These are phyloP conservation scores for Babesia ovata DNA, from an alignment of 169 alveolate species.

Conservation along the genomic window DNA sequence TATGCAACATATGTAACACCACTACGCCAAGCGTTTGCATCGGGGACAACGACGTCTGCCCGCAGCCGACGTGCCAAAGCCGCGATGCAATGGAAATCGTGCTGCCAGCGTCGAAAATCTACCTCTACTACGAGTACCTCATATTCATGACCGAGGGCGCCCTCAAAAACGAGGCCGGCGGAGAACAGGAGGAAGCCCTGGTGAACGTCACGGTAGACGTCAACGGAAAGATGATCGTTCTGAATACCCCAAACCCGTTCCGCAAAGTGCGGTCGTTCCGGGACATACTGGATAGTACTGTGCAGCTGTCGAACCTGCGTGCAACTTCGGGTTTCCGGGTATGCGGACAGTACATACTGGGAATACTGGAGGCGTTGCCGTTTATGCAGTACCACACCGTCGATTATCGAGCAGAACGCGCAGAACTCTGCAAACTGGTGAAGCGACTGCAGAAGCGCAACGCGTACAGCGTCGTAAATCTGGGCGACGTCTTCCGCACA, in stretches of 20 bases:
- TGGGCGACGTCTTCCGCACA: slow-evolving; percentile 41
- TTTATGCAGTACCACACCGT: slow-evolving; percentile 63
- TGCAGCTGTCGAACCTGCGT: slow-evolving; percentile 17
- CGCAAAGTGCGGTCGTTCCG: slow-evolving; percentile 25
- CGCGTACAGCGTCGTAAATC: slow-evolving; percentile 60
- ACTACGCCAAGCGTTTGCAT: slow-evolving; percentile 64
- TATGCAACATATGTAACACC: slow-evolving; percentile 61
- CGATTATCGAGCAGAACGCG: slow-evolving; percentile 62
- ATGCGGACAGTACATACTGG: slow-evolving; percentile 65
- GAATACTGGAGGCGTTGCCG: slow-evolving; percentile 64
- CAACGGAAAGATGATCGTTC: slow-evolving; percentile 56
- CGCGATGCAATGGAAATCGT: slow-evolving; percentile 65
- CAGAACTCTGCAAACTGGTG: slow-evolving; percentile 43
- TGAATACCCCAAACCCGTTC: slow-evolving; percentile 37
- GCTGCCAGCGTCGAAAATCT: slow-evolving; percentile 57
- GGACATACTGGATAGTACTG: slow-evolving; percentile 37
- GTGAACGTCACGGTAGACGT: slow-evolving; percentile 58
- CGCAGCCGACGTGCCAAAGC: slow-evolving; percentile 72
- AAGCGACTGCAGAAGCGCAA: slow-evolving; percentile 54
- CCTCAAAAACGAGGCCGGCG: slow-evolving; percentile 21
- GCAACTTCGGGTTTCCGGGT: slow-evolving; percentile 63
- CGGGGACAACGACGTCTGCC: slow-evolving; percentile 60
- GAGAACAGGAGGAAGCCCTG: slow-evolving; percentile 11
- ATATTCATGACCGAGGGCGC: slow-evolving; percentile 65
- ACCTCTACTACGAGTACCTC: slow-evolving; percentile 68